These are phyloP conservation scores for Fusarium algeriense DNA, from an alignment of 2,329 filamentous ascomycete genomes.

Conservation along the genomic window DNA sequence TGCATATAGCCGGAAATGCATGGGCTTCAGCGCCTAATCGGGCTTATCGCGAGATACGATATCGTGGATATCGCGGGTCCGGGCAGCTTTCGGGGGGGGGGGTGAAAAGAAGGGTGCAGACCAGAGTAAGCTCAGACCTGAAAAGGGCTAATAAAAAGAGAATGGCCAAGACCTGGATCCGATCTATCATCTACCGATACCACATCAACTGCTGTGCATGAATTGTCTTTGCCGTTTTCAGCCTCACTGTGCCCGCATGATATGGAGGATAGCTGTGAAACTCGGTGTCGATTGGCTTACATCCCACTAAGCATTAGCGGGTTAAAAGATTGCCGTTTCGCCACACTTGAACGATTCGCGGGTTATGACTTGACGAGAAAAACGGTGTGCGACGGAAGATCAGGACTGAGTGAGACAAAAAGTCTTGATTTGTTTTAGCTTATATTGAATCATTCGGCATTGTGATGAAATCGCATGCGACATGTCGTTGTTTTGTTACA, in stretches of 20 bases:
- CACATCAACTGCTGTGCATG: conserved; percentile 3
- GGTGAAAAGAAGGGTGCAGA: conserved; percentile 1
- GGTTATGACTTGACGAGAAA: conserved; percentile 4
- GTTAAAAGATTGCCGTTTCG: conserved; percentile 22
- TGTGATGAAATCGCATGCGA: background rate
- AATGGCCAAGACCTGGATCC: conserved; percentile 12
- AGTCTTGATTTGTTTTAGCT: background rate
- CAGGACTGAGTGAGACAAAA: background rate
- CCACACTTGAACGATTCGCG: conserved; percentile 4
- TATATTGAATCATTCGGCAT: background rate
- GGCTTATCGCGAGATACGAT: conserved; percentile 10
- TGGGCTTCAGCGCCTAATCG: conserved; percentile 4
- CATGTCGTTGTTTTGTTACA: background rate
- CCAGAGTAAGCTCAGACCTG: conserved; percentile 3
- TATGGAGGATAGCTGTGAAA: background rate
- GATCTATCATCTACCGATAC: conserved; percentile 11
- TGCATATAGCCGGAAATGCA: conserved; percentile 6
- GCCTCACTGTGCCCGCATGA: conserved; percentile 3
- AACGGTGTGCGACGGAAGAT: conserved; percentile 22
- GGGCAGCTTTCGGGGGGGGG: background rate
- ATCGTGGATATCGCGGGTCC: background rate
- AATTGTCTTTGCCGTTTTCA: conserved; percentile 10
- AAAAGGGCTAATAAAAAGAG: conserved; percentile 3
- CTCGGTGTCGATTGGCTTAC: conserved; percentile 7
- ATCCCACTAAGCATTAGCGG: conserved; percentile 9